phyloP scores from a whole-genome alignment of 176 grass and related monocot genomes.

The Avena insularis region DNA sequence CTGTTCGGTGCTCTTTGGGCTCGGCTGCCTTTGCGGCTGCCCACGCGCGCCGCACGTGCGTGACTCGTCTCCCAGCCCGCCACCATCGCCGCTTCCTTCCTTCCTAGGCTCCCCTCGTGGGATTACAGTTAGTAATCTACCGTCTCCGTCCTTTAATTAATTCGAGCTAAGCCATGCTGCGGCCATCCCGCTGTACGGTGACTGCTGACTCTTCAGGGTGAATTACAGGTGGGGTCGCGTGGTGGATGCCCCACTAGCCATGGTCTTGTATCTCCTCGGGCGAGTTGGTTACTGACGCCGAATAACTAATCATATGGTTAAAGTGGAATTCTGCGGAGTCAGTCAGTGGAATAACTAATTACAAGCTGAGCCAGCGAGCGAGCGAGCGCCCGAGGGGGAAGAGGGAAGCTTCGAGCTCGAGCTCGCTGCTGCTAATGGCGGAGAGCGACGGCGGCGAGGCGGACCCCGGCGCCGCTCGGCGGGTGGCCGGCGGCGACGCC shows the following conservation, averaged over 20 bases:
- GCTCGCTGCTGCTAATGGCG: slow-evolving; percentile 56
- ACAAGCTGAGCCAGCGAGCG: not conserved
- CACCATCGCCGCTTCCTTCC: slow-evolving; percentile 3
- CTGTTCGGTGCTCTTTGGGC: not conserved
- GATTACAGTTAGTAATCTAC: too few species aligned
- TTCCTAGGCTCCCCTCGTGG: too few species aligned
- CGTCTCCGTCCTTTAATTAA: too few species aligned
- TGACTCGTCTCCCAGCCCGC: not conserved
- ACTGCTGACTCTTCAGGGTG: accelerated
- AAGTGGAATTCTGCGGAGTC: slow-evolving; percentile 15
- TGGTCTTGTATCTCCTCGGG: not conserved
- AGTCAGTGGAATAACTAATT: slow-evolving; percentile 26
- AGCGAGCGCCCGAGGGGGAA: not conserved
- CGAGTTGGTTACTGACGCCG: not conserved
- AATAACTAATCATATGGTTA: slow-evolving; percentile 46
- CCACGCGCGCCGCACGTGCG: slow-evolving; percentile 41
- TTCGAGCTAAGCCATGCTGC: not conserved
- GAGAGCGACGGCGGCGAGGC: slow-evolving; percentile 56
- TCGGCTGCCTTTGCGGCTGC: slow-evolving; percentile 45
- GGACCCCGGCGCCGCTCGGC: slow-evolving; percentile 17
- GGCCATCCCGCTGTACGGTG: not conserved
- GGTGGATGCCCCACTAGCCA: not conserved
- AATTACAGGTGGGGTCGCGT: not conserved
- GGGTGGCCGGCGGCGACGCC: not conserved
- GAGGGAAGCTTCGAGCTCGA: not conserved